Percentiles rank a stretch among this genome's conserved stretches.
These are phyloP conservation scores for Candida frijolesensis DNA, from an alignment of 1,139 yeast species.

Conservation along the genomic window DNA sequence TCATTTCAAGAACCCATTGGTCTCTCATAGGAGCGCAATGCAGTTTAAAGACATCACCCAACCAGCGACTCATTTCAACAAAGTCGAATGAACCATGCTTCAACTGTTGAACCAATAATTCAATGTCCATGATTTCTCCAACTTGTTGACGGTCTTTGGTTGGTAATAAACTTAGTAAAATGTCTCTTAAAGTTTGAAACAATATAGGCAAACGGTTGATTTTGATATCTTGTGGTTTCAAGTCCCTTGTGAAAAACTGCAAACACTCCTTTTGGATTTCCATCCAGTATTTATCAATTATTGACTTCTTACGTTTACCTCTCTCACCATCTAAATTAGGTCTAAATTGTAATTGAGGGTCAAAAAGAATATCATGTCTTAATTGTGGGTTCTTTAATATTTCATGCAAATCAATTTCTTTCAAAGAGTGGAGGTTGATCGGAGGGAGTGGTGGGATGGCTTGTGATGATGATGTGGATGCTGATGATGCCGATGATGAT, in stretches of 20 bases:
- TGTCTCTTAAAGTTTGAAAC: slow-evolving; percentile 77
- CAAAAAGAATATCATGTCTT: slow-evolving; percentile 90
- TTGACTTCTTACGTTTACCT: slow-evolving; percentile 73
- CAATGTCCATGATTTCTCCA: slow-evolving; percentile 76
- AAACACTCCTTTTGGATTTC: slow-evolving; percentile 67
- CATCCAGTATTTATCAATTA: slow-evolving; percentile 83
- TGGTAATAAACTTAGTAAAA: slow-evolving; percentile 74
- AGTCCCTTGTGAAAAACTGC: slow-evolving; percentile 33
- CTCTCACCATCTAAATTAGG: slow-evolving; percentile 92
- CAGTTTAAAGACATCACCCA: slow-evolving; percentile 68
- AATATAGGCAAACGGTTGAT: slow-evolving; percentile 64
- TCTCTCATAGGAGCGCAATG: slow-evolving; percentile 98
- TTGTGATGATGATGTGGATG: slow-evolving; percentile 16
- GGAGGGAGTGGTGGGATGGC: slow-evolving; percentile 63
- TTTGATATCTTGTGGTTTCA: slow-evolving; percentile 21
- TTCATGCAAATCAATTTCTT: slow-evolving; percentile 87
- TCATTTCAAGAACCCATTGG: slow-evolving; percentile 86
- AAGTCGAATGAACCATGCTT: slow-evolving; percentile 70
- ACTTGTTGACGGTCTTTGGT: slow-evolving; percentile 72
- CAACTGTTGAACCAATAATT: slow-evolving; percentile 74
- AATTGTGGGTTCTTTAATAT: slow-evolving; percentile 90
- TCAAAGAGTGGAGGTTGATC: slow-evolving; percentile 77
- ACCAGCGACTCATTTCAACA: slow-evolving; percentile 68
- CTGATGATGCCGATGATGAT: slow-evolving; percentile 22
- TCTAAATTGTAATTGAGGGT: slow-evolving; percentile 88